Percentiles rank a stretch among this genome's conserved stretches.
Evolutionary conservation across 768 basidiomycete genomes (phyloP).

Genomic region (Hypholoma sublateritium): DNA sequence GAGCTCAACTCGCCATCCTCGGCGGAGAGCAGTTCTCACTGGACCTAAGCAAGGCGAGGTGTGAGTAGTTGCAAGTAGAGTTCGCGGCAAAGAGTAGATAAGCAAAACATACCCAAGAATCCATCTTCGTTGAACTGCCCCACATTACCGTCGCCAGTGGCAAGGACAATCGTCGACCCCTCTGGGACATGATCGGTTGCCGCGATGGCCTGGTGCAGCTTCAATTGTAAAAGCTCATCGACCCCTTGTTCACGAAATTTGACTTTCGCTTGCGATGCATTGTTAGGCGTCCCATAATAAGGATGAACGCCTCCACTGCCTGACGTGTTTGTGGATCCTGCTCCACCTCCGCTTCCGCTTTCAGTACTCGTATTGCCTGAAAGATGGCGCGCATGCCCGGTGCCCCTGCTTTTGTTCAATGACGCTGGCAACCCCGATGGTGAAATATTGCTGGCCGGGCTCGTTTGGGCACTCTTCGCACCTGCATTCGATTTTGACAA

Average conservation of each 20-base stretch:
- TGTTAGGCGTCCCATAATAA: conserved; percentile 15
- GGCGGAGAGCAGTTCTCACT: conserved; percentile 79
- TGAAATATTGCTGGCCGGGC: conserved; percentile 10
- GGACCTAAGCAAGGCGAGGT: conserved; percentile 44
- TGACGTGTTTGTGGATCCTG: conserved; percentile 2
- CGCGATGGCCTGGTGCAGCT: conserved; percentile 84
- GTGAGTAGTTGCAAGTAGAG: not conserved
- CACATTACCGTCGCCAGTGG: conserved; percentile 91
- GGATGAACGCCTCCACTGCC: conserved; percentile 5
- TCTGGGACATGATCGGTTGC: conserved; percentile 64
- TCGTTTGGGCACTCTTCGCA: conserved; percentile 17
- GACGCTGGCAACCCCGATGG: conserved; percentile 5
- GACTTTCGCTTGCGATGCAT: conserved; percentile 34
- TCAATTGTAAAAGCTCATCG: conserved; percentile 91
- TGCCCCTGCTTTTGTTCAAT: conserved; percentile 10
- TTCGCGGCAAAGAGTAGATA: not conserved
- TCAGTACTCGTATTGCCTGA: conserved; percentile 27
- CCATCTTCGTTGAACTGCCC: conserved; percentile 93
- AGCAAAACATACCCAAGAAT: conserved; percentile 55
- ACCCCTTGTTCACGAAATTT: conserved; percentile 91
- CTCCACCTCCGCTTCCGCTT: conserved; percentile 22
- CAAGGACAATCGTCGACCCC: conserved; percentile 82
- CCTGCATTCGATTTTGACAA: conserved; percentile 14
- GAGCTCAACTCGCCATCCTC: conserved; percentile 94
- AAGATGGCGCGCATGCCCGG: conserved; percentile 21